Evolutionary conservation across 768 basidiomycete species (phyloP), one percentile per base, ranked within the genome.

Genomic region (Mycena venus): DNA sequence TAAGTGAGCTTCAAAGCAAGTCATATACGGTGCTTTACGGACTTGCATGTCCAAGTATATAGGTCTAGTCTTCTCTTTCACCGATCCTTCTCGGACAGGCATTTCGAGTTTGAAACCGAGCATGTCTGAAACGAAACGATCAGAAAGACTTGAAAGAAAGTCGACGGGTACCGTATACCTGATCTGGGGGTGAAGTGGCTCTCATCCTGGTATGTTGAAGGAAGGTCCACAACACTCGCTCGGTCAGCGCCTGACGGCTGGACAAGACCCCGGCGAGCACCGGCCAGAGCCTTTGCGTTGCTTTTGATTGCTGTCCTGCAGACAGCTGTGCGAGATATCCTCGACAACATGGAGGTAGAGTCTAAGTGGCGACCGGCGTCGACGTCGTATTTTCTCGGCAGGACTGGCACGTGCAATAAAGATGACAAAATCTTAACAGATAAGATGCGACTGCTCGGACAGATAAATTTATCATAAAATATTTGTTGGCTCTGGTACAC

Each of bases 31-130:
- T 3, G 29, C 9, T 36, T 21, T 55, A 80, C 90, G 73, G 67
- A 93, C 96, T 91, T 98, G 97, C 95, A 98, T 95, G 84, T 99
- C 98, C 59, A 99, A 91, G 84, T 99, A 99, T 76, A 99, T 99
- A 21, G 98, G 97, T 34, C 96, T 90, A 32, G 89, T 88, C 83
- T 93, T 94, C 67, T 89, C 89, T 60, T 87, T 85, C 62, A 88
- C 70, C 12, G 88, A 86, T 55, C 86, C 89, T 80, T 94, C 93
- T 58, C 90, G 89, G 66, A 82, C 87, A 42, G 91, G 90, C 61
- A 88, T 84, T 77, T 91, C 92, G 17, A 96, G 85, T 83, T 95
- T 96, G 83, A 97, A 97, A 8, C 96, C 95, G 72, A 96, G 89
- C 94, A 96, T 96, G 80, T 96, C 96, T 96, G 56, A n/a, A 49